Evolutionary conservation across 2,329 filamentous ascomycete genomes (phyloP), one percentile per base, ranked within the genome.

Genomic region (Ilyonectria sp.): DNA sequence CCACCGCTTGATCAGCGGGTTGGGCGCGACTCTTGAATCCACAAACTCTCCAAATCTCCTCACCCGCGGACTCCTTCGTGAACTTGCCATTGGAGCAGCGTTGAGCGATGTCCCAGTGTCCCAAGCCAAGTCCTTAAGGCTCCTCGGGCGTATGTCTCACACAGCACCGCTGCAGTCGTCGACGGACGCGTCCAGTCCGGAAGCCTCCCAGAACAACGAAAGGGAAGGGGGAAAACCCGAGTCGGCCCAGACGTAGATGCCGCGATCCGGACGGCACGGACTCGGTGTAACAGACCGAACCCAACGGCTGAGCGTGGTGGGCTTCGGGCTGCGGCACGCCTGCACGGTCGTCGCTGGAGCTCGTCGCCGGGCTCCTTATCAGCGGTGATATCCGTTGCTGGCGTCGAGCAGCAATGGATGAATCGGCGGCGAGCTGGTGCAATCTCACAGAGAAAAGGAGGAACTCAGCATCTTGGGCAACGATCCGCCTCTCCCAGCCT

Each of bases 1-100:
- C 85, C 86, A 88, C 68, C 84, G 81, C 77, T 82, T 83, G n/a
- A 87, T 75, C 13, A 69, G 54, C 31, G 69, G 63, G 33, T 59
- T 56, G 44, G 65, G 58, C 31, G 71, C 64, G 61, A 70, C 57
- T 63, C 73, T 72, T 46, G 60, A 74, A 50, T 79, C 79, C 40
- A 78, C 73, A 52, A 73, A 71, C 11, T 78, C 79, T 37, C 79
- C 76, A 19, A 78, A 69, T 26, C 52, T 62, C 55, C 68, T 68
- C 29, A 68, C 43, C n/a, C 52, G 67, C 40, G 71, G 70, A 43
- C 63, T 70, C 67, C 59, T 68, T 37, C 60, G 57, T 43, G 71
- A 61, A 52, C 60, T 67, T 31, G 68, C 54, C 65, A 71, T 69
- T 49, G 47, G 21, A 23, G 31, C 7, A 33, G 35, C 35, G 33